Base-by-base conservation (phyloP, 257 asterid species). In the Gentiana dahurica region DNA sequence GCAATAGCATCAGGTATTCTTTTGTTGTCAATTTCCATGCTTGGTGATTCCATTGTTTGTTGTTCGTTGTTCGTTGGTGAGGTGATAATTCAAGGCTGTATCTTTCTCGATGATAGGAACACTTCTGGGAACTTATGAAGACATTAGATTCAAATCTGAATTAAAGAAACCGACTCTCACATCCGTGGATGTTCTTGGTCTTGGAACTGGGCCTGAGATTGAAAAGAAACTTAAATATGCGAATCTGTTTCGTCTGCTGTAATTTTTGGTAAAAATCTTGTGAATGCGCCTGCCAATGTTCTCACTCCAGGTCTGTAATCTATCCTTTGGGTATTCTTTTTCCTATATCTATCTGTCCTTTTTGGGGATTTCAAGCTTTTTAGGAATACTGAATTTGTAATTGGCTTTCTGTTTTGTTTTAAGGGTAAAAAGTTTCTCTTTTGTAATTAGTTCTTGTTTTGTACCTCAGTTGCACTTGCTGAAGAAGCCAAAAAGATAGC, bases 251-350 rank as follows among this genome's bases (percentile, higher is more conserved):
- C 87, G 65, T 76, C 89, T 0, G 98, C 93, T 50, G 83, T 92
- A 65, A 88, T 88, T 57, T 67, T 88, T 37, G 93, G 95, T 15
- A 88, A 71, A 74, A 90, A 88, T 76, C 97, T 92, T 56, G 97
- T 85, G 34, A 88, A 92, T 72, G 93, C 98, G 54, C 98, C 97
- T 5, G 95, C 98, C 51, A 88, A 92, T 65, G 95, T 92, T 58
- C 89, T 92, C 71, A 92, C 97, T 10, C 98, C 98, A 65, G 98
- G 97, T 91, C 55, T 36, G 97, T 85, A 43, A 36, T 52, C 4
- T 47, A 60, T 69, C 38, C 58, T 4, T 34, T 63, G 1, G 56
- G n/a, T 4, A 49, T 33, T 9, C 39, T 10, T 52, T 63, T 41
- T 1, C 10, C 45, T 52, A 12, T 60, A 1, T 57, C 11, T 55